These are phyloP conservation scores for Tricholoma saponaceum DNA, from an alignment of 768 basidiomycete species.

Conservation along the genomic window DNA sequence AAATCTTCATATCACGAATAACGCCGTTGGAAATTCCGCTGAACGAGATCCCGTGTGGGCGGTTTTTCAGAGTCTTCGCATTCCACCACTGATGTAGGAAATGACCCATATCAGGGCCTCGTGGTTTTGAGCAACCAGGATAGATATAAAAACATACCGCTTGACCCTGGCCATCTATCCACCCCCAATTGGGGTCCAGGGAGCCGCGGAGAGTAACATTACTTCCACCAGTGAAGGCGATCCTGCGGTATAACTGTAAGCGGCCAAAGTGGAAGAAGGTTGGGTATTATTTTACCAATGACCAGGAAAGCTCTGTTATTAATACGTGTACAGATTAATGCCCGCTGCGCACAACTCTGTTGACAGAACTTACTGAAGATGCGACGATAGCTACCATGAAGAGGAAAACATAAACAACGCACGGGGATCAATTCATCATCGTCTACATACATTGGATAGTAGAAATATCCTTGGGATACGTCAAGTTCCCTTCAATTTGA, in stretches of 20 bases:
- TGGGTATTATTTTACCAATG: conserved; percentile 31
- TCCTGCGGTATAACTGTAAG: conserved; percentile 30
- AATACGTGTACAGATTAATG: not conserved
- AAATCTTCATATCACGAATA: conserved; percentile 55
- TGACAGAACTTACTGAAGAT: conserved; percentile 32
- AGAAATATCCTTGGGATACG: conserved; percentile 48
- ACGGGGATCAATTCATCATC: not conserved
- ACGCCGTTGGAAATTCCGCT: conserved; percentile 48
- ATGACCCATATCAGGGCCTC: not conserved
- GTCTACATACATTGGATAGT: conserved; percentile 41
- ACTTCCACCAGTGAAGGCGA: conserved; percentile 48
- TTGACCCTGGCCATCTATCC: conserved; percentile 61
- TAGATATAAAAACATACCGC: conserved; percentile 24
- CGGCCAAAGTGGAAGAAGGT: not conserved
- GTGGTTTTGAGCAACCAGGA: not conserved
- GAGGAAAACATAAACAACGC: not conserved
- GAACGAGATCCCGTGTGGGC: conserved; percentile 54
- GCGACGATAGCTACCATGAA: conserved; percentile 35
- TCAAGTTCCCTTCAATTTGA: conserved; percentile 52
- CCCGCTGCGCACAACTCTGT: not conserved
- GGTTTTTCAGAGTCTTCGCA: conserved; percentile 44
- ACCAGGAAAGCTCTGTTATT: conserved; percentile 37
- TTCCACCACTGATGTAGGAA: conserved; percentile 51
- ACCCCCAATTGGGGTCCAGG: conserved; percentile 55
- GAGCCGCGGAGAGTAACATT: conserved; percentile 59